These are phyloP conservation scores for Rhizopogon vinicolor DNA, from an alignment of 768 basidiomycete species.

Conservation along the genomic window DNA sequence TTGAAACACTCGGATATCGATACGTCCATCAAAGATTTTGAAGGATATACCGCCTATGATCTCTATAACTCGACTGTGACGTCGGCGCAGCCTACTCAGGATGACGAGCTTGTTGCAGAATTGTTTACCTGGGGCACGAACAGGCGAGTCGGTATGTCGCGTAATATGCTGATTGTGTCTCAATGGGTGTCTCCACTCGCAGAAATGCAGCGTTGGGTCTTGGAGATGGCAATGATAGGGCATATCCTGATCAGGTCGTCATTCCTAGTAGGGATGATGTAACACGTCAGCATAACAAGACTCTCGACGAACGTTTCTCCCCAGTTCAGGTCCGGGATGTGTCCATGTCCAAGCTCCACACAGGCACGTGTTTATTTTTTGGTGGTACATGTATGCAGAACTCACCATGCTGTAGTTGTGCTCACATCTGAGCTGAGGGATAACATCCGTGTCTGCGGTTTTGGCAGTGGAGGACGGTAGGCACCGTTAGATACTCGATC, in stretches of 20 bases:
- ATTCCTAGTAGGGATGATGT: conserved; percentile 28
- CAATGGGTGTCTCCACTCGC: not conserved
- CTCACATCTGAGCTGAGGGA: conserved; percentile 70
- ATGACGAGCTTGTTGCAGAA: conserved; percentile 39
- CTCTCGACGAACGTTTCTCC: conserved; percentile 47
- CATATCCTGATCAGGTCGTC: conserved; percentile 71
- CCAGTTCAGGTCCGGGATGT: conserved; percentile 62
- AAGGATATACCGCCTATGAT: conserved; percentile 91
- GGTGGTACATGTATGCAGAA: not conserved
- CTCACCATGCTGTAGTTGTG: conserved; percentile 30
- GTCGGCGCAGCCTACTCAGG: conserved; percentile 56
- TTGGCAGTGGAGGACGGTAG: conserved; percentile 82
- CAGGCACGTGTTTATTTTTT: conserved; percentile 41
- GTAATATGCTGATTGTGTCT: not conserved
- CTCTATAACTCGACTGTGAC: conserved; percentile 87
- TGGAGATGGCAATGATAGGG: conserved; percentile 74
- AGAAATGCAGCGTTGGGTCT: conserved; percentile 89
- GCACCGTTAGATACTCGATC: conserved; percentile 13
- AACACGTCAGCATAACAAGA: conserved; percentile 10
- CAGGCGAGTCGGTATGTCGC: conserved; percentile 34
- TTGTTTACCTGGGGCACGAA: conserved; percentile 89
- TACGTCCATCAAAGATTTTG: conserved; percentile 66
- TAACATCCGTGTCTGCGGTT: conserved; percentile 85
- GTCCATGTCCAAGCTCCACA: conserved; percentile 86
- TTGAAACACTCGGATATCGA: conserved; percentile 75